phyloP scores from a whole-genome alignment of 768 basidiomycete species.

The Suillus occidentalis region DNA sequence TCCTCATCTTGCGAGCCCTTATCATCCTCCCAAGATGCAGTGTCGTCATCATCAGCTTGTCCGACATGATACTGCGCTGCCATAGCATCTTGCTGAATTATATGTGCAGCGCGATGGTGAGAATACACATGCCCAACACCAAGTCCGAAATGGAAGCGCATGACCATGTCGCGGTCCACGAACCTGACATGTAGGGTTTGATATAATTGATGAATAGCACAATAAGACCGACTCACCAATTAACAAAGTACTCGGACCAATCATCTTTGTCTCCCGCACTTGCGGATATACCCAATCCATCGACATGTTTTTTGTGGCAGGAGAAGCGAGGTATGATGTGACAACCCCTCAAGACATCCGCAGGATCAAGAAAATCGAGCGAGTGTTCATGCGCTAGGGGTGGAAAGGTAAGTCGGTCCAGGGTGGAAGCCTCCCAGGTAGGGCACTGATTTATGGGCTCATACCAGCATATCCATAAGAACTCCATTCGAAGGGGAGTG shows the following conservation, averaged over 20 bases:
- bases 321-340: slow-evolving; percentile 3
- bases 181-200: neutral
- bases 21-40: neutral
- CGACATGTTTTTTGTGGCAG: neutral
- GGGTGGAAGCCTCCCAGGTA: neutral
- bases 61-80: no score
- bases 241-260: neutral
- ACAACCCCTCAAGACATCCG: neutral
- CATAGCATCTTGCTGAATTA: no score
- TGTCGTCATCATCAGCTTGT: no score
- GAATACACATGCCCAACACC: slow-evolving; percentile 4
- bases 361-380: slow-evolving; percentile 8
- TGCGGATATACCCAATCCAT: neutral
- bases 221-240: neutral
- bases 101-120: neutral
- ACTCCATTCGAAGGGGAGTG: neutral
- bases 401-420: slow-evolving; percentile 1
- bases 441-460: neutral
- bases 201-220: neutral
- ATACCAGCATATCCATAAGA: slow-evolving; percentile 7
- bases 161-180: slow-evolving; percentile 5
- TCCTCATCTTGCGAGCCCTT: neutral
- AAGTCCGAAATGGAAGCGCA: slow-evolving; percentile 1
- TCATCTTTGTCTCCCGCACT: neutral
- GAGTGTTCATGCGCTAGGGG: neutral